phyloP scores from a whole-genome alignment of 495 filamentous ascomycete species.

The Parmelia sp. region DNA sequence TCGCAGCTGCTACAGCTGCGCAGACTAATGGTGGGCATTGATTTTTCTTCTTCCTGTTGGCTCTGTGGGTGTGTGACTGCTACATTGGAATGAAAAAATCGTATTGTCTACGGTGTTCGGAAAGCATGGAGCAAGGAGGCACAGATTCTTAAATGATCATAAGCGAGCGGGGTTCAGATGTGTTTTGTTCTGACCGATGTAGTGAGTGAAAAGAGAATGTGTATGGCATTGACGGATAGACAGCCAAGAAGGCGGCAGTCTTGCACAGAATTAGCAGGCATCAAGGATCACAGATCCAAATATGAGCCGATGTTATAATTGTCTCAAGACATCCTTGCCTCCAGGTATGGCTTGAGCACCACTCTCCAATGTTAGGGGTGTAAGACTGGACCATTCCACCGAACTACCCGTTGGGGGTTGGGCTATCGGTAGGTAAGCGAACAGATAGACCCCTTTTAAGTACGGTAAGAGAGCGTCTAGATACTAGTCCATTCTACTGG shows the following conservation, averaged over 20 bases:
- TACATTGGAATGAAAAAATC: background rate
- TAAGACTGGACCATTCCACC: background rate
- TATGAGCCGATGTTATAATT: too few relatives aligned
- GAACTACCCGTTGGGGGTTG: background rate
- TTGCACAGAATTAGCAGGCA: too few relatives aligned
- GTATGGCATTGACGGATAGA: background rate
- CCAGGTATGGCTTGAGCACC: background rate
- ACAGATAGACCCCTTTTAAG: background rate
- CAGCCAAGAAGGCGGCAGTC: background rate
- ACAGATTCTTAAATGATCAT: background rate
- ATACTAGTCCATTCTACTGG: background rate
- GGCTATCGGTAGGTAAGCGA: background rate
- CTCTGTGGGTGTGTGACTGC: background rate
- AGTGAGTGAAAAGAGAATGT: background rate
- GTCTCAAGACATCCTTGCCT: background rate
- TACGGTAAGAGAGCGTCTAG: background rate
- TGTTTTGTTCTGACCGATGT: background rate
- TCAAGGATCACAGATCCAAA: too few relatives aligned
- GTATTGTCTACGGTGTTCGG: background rate
- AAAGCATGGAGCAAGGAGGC: background rate
- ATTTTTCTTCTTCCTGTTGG: background rate
- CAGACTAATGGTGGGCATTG: slow-evolving; percentile 24
- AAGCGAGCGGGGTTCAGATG: background rate
- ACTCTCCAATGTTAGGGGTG: background rate
- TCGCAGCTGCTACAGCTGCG: slow-evolving; percentile 21